phyloP scores from a whole-genome alignment of 225 moss, liverwort and hornwort genomes.

The Straminergon stramineum region DNA sequence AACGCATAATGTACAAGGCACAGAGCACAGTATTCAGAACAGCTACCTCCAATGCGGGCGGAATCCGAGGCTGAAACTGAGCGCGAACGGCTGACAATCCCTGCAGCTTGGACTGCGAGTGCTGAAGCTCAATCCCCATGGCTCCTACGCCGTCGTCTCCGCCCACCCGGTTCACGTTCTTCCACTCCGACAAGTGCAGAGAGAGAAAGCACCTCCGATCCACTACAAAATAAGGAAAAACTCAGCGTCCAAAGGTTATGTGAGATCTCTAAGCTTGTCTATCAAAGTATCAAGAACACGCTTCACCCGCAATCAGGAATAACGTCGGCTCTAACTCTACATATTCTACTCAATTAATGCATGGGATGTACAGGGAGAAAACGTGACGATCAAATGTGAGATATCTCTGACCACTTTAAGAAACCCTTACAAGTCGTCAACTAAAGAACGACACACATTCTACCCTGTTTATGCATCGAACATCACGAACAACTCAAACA shows the following conservation, averaged over 20 bases:
- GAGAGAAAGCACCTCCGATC: not conserved
- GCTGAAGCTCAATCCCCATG: conserved; percentile 43
- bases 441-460: not conserved
- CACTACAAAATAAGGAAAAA: not conserved
- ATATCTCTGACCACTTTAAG: not conserved
- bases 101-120: conserved; percentile 27
- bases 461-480: not conserved
- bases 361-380: not conserved
- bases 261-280: not conserved
- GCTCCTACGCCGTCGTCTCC: not conserved
- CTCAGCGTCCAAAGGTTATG: not conserved
- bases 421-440: not conserved
- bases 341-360: not conserved
- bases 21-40: not conserved
- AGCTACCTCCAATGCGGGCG: conserved; percentile 33
- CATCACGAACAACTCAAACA: not conserved
- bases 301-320: not conserved
- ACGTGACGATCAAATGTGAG: not conserved
- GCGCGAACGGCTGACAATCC: conserved; percentile 38
- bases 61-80: conserved; percentile 31
- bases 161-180: not conserved
- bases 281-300: not conserved
- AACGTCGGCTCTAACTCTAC: not conserved
- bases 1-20: not conserved
- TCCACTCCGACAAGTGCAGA: not conserved